phyloP scores from a whole-genome alignment of 139 green algal species.

The Tetradesmus lagerheimii region DNA sequence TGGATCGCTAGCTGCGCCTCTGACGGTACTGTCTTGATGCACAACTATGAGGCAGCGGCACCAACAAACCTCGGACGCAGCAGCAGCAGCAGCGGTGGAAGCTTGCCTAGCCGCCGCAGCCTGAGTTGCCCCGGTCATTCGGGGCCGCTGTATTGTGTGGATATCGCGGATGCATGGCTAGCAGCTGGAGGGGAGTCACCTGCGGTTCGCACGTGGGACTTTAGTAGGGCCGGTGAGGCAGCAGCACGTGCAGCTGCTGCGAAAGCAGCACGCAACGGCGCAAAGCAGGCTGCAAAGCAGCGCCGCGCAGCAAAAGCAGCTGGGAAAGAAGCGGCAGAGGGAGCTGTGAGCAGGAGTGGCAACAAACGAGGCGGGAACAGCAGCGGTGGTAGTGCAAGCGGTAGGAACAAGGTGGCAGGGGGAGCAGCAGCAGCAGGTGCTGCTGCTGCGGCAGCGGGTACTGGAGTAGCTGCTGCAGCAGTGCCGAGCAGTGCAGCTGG shows the following conservation, averaged over 20 bases:
- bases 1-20: slow-evolving; percentile 65
- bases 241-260: slow-evolving; percentile 49
- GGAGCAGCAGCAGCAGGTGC: slow-evolving; percentile 13
- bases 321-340: background rate
- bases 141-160: background rate
- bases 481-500: background rate
- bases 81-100: slow-evolving; percentile 13
- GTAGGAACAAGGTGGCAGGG: background rate
- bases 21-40: slow-evolving; percentile 43
- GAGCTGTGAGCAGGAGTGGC: background rate
- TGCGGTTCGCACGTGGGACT: slow-evolving; percentile 60
- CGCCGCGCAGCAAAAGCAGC: background rate
- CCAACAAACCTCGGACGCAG: background rate
- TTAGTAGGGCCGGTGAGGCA: slow-evolving; percentile 51
- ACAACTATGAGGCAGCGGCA: background rate
- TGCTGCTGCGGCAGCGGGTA: background rate
- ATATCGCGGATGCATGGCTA: slow-evolving; percentile 9
- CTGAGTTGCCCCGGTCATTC: background rate
- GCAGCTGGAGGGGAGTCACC: slow-evolving; percentile 47
- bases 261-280: slow-evolving; percentile 32
- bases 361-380: background rate
- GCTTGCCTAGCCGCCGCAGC: slow-evolving; percentile 13
- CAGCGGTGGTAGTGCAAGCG: background rate
- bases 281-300: slow-evolving; percentile 11
- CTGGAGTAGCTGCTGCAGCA: background rate